Evolutionary conservation across 1,284 basidiomycete genomes (phyloP), one percentile per base, ranked within the genome.

Genomic region (Calocybe gambosa): DNA sequence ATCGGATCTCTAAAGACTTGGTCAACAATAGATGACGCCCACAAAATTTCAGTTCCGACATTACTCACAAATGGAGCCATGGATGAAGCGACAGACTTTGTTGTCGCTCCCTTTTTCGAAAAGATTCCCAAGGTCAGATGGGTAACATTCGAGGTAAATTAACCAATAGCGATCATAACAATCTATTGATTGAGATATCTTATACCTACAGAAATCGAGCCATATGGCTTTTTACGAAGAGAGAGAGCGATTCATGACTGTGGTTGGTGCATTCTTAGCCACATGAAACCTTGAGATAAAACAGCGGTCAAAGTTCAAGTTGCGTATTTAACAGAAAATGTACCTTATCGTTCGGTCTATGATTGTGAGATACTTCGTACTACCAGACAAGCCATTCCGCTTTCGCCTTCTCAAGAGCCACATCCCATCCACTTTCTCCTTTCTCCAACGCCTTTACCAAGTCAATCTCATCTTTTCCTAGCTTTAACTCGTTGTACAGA

Each of bases 61-160:
- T 59, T 80, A n/a, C 49, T 82, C 19, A 58, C 73, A 35, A 82
- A 78, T 42, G 74, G 75, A 5, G 62, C 58, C 10, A 68, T 71
- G 43, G 79, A 80, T 47, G 70, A 75, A 55, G 74, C 71, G 8
- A 68, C 70, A 33, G 77, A 80, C 54, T 55, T 56, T 7, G 55
- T 58, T 15, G 60, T 79, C 33, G 50, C 57, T 4, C 74, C 74
- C 3, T 76, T 68, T 55, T 78, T 78, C 52, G 53, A 62, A 23
- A 49, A 55, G 13, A 68, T 80, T 12, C 61, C 64, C 12, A 66
- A 66, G 20, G 71, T 70, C 21, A 71, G 70, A 50, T 78, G 75
- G 75, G 59, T 71, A 9, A n/a, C 10, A 29, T 29, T 29, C 13
- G 28, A 29, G 13, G 28, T 29, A 29, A 29, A 13, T 5, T 2